Evolutionary conservation across 2,329 filamentous ascomycete species (phyloP).

Genomic region (Aspergillus felis): DNA sequence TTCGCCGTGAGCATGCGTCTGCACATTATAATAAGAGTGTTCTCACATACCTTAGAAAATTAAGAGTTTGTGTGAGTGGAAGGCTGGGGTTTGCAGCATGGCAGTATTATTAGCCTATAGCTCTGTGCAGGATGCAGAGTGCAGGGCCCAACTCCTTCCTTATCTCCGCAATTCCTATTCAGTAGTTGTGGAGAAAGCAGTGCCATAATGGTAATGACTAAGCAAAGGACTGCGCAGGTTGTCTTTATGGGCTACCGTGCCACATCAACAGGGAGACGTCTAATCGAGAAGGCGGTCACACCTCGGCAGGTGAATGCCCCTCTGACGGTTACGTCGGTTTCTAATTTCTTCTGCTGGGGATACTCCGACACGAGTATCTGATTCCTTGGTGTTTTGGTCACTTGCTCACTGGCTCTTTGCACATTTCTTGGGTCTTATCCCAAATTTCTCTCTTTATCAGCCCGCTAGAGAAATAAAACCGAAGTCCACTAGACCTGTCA

Average conservation of each 20-base stretch:
- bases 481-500: not conserved
- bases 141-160: not conserved
- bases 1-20: not conserved
- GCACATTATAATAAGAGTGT: not conserved
- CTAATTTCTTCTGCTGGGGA: constrained; percentile 6
- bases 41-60: not conserved
- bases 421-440: not conserved
- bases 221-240: constrained; percentile 1
- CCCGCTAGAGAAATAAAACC: not conserved
- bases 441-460: not conserved
- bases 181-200: constrained; percentile 14
- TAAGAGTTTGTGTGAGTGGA: not conserved
- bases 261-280: not conserved
- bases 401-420: not conserved
- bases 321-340: constrained; percentile 23
- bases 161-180: constrained; percentile 9
- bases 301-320: constrained; percentile 22
- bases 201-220: not conserved
- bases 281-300: constrained; percentile 18
- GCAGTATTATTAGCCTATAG: not conserved
- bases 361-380: constrained; percentile 1
- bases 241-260: constrained; percentile 5
- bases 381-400: constrained; percentile 2
- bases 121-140: not conserved
- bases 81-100: not conserved